phyloP scores from a whole-genome alignment of 1,284 basidiomycete genomes.

The Macrocystidia cucumis region DNA sequence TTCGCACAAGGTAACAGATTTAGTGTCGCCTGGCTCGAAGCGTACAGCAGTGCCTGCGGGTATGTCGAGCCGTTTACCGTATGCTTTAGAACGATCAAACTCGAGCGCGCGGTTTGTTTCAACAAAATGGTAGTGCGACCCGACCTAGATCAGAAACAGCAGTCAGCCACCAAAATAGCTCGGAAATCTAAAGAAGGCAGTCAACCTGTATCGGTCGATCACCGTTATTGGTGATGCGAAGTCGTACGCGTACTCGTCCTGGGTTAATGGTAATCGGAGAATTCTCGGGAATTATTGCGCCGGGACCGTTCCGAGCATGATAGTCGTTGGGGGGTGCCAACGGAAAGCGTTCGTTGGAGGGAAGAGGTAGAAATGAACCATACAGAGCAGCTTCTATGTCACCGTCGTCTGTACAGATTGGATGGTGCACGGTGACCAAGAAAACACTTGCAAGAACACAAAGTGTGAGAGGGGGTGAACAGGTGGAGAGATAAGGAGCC shows the following conservation, averaged over 20 bases:
- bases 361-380: constrained; percentile 88
- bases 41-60: constrained; percentile 92
- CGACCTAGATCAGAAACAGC: constrained; percentile 42
- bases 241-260: constrained; percentile 58
- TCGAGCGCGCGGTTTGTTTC: constrained; percentile 81
- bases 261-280: constrained; percentile 72
- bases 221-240: constrained; percentile 88
- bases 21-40: constrained; percentile 91
- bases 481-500: constrained; percentile 14
- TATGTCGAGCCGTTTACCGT: constrained; percentile 88
- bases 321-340: constrained; percentile 39
- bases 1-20: constrained; percentile 77
- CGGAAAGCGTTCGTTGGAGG: constrained; percentile 60
- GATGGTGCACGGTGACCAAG: constrained; percentile 91
- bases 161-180: constrained; percentile 6
- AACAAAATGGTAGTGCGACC: constrained; percentile 91
- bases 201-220: constrained; percentile 89
- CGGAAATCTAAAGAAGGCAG: constrained; percentile 4
- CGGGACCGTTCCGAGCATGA: constrained; percentile 53
- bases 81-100: constrained; percentile 79
- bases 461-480: constrained; percentile 2
- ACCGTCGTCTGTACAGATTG: constrained; percentile 80
- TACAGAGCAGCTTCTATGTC: constrained; percentile 81
- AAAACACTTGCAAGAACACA: constrained; percentile 62
- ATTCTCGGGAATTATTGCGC: constrained; percentile 65